phyloP scores from a whole-genome alignment of 139 green algal genomes.

The Chlorella sp. region DNA sequence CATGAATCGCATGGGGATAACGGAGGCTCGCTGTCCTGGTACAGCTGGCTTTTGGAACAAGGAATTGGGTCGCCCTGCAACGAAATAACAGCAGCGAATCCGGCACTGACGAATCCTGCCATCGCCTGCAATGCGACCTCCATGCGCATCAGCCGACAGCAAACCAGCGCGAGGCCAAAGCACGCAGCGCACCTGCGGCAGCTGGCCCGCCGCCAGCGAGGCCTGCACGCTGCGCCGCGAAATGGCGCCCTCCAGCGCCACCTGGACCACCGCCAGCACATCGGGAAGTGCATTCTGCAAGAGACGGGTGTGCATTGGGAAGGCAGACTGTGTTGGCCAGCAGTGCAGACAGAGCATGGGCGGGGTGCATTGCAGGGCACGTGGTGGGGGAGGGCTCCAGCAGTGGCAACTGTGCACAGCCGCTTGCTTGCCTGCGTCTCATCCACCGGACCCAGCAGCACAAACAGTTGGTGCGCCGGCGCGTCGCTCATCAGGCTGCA shows the following conservation, averaged over 20 bases:
- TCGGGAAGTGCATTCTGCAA: slow-evolving; percentile 79
- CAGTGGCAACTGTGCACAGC: background rate
- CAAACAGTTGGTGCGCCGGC: slow-evolving; percentile 97
- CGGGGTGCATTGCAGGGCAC: background rate
- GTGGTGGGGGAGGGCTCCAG: no score
- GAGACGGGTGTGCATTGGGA: no score
- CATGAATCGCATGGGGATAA: no score
- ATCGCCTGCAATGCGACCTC: no score
- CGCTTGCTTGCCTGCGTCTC: slow-evolving; percentile 53
- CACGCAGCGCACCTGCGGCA: slow-evolving; percentile 56
- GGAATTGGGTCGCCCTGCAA: slow-evolving; percentile 95
- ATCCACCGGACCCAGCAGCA: slow-evolving; percentile 93
- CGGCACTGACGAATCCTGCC: no score
- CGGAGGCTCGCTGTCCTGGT: slow-evolving; percentile 92
- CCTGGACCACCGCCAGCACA: slow-evolving; percentile 92
- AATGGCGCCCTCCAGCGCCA: slow-evolving; percentile 94
- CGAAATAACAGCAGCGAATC: no score
- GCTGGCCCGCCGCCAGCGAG: slow-evolving; percentile 82
- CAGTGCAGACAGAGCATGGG: background rate
- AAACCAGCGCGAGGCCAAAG: no score
- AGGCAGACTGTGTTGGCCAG: background rate
- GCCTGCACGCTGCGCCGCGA: slow-evolving; percentile 69
- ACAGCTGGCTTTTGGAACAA: slow-evolving; percentile 97
- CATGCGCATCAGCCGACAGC: no score
- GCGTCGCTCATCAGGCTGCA: slow-evolving; percentile 84